Conservation (phyloP, 306 rosid species). For the Cucurbita argyrosperma region DNA sequence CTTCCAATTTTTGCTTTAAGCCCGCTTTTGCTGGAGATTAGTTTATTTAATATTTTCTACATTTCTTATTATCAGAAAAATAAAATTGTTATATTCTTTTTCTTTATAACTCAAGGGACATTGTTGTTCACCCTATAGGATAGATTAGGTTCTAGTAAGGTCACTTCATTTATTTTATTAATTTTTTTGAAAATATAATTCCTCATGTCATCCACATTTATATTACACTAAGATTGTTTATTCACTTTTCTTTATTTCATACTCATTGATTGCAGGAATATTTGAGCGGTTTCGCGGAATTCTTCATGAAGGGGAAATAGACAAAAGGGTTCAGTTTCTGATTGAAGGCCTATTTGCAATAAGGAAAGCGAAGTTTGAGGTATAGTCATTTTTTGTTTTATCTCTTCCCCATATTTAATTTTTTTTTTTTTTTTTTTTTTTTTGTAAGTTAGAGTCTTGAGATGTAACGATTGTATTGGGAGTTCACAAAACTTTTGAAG, state of each 20-base stretch:
- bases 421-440: not conserved
- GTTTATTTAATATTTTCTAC: not conserved
- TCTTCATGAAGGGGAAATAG: constrained; percentile 95
- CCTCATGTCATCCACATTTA: not conserved
- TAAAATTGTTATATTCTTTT: not conserved
- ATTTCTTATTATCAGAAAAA: not conserved
- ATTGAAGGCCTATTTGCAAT: constrained; percentile 85
- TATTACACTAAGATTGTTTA: not conserved
- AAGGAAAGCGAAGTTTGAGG: constrained; percentile 92
- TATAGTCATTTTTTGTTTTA: constrained; percentile 1
- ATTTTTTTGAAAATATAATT: not conserved
- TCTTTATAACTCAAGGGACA: not conserved
- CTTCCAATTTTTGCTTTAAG: not conserved
- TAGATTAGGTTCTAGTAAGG: not conserved
- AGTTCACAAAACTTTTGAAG: not conserved
- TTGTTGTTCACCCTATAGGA: not conserved
- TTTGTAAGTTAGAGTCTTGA: not conserved
- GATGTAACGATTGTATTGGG: not conserved
- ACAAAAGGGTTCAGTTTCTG: constrained; percentile 75
- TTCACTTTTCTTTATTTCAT: constrained; percentile 1
- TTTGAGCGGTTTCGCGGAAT: constrained; percentile 96
- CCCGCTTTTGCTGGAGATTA: not conserved
- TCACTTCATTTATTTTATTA: not conserved
- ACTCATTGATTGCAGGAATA: constrained; percentile 33
- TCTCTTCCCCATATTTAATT: not conserved